These are phyloP conservation scores for Suillus placidus DNA, from an alignment of 768 basidiomycete species.

Conservation along the genomic window DNA sequence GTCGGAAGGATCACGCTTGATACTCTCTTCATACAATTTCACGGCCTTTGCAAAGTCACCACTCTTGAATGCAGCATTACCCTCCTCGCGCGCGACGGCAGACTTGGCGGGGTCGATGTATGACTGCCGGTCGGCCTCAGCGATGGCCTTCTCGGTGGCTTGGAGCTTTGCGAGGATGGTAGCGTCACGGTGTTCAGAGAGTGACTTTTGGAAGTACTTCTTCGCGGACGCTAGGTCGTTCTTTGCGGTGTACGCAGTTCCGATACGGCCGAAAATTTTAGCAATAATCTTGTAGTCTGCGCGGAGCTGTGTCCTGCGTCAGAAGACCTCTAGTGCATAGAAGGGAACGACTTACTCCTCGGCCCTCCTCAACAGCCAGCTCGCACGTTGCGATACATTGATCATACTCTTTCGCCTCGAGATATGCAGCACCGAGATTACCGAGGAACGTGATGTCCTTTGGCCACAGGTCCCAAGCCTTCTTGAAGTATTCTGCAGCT, in stretches of 20 bases:
- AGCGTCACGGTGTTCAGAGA: conserved; percentile 96
- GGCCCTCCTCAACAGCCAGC: conserved; percentile 96
- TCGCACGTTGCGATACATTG: conserved; percentile 90
- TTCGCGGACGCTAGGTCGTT: conserved; percentile 75
- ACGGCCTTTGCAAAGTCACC: conserved; percentile 93
- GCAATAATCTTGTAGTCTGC: conserved; percentile 96
- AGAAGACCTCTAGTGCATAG: not conserved
- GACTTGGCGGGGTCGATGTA: conserved; percentile 89
- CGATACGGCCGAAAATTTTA: conserved; percentile 91
- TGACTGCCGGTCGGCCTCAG: conserved; percentile 75
- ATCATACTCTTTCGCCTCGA: conserved; percentile 91
- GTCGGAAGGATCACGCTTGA: conserved; percentile 92
- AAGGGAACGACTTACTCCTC: conserved; percentile 50
- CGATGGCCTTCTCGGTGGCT: conserved; percentile 75
- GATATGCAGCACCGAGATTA: conserved; percentile 88
- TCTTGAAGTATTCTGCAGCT: conserved; percentile 74
- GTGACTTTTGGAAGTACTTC: conserved; percentile 91
- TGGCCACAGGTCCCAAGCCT: conserved; percentile 92
- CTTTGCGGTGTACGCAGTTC: conserved; percentile 82
- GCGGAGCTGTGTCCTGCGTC: conserved; percentile 53
- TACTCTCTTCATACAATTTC: conserved; percentile 91
- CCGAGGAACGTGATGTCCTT: conserved; percentile 94
- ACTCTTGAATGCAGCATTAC: conserved; percentile 87
- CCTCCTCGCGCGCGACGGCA: conserved; percentile 84
- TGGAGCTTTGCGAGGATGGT: conserved; percentile 90